Conservation (phyloP, 2,329 filamentous ascomycete species). For the Aureobasidium lini region DNA sequence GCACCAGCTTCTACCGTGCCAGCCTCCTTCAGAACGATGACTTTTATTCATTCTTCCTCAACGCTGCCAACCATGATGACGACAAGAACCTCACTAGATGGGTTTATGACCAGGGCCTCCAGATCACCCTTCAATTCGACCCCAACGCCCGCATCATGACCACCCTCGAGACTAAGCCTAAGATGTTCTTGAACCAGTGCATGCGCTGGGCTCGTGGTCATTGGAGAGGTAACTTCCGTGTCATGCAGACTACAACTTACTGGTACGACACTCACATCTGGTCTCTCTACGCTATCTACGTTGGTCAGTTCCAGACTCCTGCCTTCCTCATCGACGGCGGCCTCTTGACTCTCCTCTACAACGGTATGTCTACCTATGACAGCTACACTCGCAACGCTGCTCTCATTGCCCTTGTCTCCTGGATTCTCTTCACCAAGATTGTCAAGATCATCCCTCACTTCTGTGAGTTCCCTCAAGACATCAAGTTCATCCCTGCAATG, state of each 20-base stretch:
- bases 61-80: conserved; percentile 50
- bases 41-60: conserved; percentile 40
- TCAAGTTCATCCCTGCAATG: conserved; percentile 43
- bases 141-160: conserved; percentile 45
- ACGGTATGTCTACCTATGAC: conserved; percentile 18
- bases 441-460: conserved; percentile 52
- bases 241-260: conserved; percentile 33
- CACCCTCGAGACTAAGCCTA: conserved; percentile 40
- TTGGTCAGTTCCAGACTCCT: conserved; percentile 49
- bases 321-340: conserved; percentile 45
- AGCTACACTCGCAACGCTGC: not conserved
- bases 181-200: conserved; percentile 47
- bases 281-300: conserved; percentile 50
- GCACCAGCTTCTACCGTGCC: conserved; percentile 47
- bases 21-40: conserved; percentile 38
- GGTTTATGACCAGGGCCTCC: conserved; percentile 43
- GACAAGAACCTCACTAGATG: conserved; percentile 56
- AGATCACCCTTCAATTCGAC: conserved; percentile 49
- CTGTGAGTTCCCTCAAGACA: conserved; percentile 43
- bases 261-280: conserved; percentile 39
- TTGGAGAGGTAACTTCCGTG: conserved; percentile 48
- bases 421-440: conserved; percentile 49
- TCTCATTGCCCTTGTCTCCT: conserved; percentile 25
- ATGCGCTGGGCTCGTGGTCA: conserved; percentile 52
- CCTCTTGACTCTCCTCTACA: conserved; percentile 31